Evolutionary conservation across 2,329 filamentous ascomycete species (phyloP).

Genomic region (Fusarium nanum): DNA sequence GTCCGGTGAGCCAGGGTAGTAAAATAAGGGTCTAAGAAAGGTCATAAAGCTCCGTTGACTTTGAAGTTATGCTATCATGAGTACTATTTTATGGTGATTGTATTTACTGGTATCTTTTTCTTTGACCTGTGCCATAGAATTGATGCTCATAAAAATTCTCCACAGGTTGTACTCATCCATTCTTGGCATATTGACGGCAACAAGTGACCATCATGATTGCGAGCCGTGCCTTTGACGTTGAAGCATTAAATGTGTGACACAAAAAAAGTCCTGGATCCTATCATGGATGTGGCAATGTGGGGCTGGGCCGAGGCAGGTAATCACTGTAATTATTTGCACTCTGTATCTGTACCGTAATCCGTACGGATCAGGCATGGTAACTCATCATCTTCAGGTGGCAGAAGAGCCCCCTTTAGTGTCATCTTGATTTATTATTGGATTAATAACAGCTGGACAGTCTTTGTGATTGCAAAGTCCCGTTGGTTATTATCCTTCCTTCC

Average conservation of each 20-base stretch:
- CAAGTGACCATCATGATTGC: conserved; percentile 28
- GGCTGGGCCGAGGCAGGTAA: conserved; percentile 11
- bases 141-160: neutral
- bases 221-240: conserved; percentile 18
- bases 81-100: neutral
- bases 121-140: neutral
- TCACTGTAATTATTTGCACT: neutral
- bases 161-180: neutral
- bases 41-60: neutral
- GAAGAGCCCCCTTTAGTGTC: neutral
- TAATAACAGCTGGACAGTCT: neutral
- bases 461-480: conserved; percentile 16
- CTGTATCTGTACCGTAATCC: neutral
- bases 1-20: neutral
- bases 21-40: neutral
- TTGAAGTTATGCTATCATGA: conserved; percentile 19
- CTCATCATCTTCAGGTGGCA: conserved; percentile 2
- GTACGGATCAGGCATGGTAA: neutral
- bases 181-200: neutral
- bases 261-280: conserved; percentile 10
- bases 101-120: neutral
- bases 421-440: neutral
- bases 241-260: conserved; percentile 18
- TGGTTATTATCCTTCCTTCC: neutral
- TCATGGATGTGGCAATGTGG: conserved; percentile 31